phyloP scores from a whole-genome alignment of 257 asterid genomes.

The Capsicum pubescens region DNA sequence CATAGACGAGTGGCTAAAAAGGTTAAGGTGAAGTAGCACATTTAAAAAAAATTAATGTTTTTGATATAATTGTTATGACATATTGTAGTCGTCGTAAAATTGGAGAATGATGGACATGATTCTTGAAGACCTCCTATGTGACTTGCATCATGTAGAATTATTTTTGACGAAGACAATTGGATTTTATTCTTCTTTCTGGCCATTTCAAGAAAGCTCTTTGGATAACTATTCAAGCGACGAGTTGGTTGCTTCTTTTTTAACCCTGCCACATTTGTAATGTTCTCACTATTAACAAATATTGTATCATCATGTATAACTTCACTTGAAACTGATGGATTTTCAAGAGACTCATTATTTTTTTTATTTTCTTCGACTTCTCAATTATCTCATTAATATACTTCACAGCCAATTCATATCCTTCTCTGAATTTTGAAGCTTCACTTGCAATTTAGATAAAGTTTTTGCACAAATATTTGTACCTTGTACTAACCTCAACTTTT shows the following conservation, averaged over 20 bases:
- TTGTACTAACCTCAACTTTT: not conserved
- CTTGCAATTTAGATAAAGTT: too few relatives aligned
- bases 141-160: not conserved
- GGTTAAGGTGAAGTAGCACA: too few relatives aligned
- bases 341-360: too few relatives aligned
- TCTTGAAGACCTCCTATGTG: not conserved
- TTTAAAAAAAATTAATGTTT: too few relatives aligned
- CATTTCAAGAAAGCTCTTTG: not conserved
- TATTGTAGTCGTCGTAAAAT: not conserved
- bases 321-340: too few relatives aligned
- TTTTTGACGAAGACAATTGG: not conserved
- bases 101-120: not conserved
- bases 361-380: too few relatives aligned
- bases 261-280: not conserved
- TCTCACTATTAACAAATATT: not conserved
- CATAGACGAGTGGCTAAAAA: too few relatives aligned
- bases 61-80: not conserved
- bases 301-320: too few relatives aligned
- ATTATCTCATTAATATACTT: too few relatives aligned
- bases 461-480: too few relatives aligned
- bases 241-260: not conserved
- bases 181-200: not conserved
- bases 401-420: too few relatives aligned
- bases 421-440: too few relatives aligned
- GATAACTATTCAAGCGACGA: not conserved